phyloP scores from a whole-genome alignment of 306 rosid species.

The Cicer yamashitae region DNA sequence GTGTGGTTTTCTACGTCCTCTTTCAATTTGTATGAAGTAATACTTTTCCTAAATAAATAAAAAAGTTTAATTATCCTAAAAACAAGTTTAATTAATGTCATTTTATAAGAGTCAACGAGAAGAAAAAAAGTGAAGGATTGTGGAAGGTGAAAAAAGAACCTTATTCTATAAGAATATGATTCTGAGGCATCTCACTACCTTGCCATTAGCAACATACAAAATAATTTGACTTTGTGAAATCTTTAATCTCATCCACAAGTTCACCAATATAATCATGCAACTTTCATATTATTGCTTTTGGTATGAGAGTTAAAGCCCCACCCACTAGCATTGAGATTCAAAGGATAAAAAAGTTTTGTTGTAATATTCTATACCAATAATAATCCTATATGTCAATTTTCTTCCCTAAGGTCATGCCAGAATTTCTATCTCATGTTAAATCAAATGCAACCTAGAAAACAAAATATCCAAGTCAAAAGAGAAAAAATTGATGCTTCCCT shows the following conservation, averaged over 20 bases:
- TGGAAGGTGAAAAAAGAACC: slow-evolving; percentile 60
- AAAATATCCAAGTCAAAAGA: slow-evolving; percentile 34
- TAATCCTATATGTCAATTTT: slow-evolving; percentile 42
- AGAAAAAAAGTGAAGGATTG: slow-evolving; percentile 49
- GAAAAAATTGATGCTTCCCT: slow-evolving; percentile 26
- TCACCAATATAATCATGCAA: slow-evolving; percentile 44
- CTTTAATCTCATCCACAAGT: slow-evolving; percentile 53
- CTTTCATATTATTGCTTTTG: slow-evolving; percentile 48
- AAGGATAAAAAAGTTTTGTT: slow-evolving; percentile 43
- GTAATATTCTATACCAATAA: slow-evolving; percentile 51
- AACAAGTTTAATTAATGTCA: slow-evolving; percentile 32
- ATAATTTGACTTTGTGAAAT: slow-evolving; percentile 53
- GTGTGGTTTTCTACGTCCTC: too few relatives aligned
- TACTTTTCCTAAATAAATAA: too few relatives aligned
- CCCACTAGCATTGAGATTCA: slow-evolving; percentile 52
- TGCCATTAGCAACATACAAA: slow-evolving; percentile 58
- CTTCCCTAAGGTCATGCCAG: slow-evolving; percentile 35
- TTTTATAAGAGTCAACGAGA: slow-evolving; percentile 60
- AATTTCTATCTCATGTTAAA: slow-evolving; percentile 32
- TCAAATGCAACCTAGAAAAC: slow-evolving; percentile 13
- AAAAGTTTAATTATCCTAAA: too few relatives aligned
- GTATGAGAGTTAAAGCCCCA: slow-evolving; percentile 47
- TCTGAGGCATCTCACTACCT: slow-evolving; percentile 55
- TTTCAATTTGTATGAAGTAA: too few relatives aligned
- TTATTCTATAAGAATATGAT: slow-evolving; percentile 61